Conservation (phyloP, 257 asterid species). For the Agastache rugosa region DNA sequence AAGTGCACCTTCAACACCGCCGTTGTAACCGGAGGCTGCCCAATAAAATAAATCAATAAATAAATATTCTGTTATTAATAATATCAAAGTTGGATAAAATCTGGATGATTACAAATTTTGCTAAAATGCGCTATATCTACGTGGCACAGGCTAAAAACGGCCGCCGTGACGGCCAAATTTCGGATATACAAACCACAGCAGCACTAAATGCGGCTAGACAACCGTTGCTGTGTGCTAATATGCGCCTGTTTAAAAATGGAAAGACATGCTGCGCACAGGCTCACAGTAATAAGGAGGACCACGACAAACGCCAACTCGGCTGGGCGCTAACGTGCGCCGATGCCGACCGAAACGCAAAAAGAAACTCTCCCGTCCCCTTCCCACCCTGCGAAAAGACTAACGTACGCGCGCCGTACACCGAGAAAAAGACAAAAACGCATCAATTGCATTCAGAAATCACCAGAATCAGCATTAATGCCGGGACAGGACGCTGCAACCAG, state of each 20-base stretch:
- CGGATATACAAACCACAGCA: background rate
- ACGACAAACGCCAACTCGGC: background rate
- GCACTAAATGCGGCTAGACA: constrained; percentile 29
- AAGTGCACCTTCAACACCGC: constrained; percentile 64
- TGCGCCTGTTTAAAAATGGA: background rate
- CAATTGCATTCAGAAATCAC: constrained; percentile 24
- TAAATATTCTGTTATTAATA: background rate
- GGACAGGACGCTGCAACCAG: constrained; percentile 21
- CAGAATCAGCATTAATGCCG: constrained; percentile 41
- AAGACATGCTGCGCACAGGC: background rate
- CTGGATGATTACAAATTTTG: background rate
- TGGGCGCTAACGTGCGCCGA: constrained; percentile 39
- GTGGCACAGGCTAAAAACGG: constrained; percentile 26
- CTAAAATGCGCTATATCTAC: constrained; percentile 26
- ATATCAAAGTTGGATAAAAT: background rate
- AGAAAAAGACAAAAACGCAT: constrained; percentile 29
- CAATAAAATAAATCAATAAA: background rate
- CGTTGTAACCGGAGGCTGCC: constrained; percentile 65
- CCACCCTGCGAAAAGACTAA: constrained; percentile 26
- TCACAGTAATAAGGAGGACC: background rate
- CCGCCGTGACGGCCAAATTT: constrained; percentile 24
- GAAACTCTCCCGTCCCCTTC: background rate
- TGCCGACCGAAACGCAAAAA: background rate
- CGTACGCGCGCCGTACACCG: constrained; percentile 38
- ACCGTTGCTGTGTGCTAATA: background rate